Base-by-base conservation (phyloP, 129 eudicot genomes). In the Erigeron canadensis region DNA sequence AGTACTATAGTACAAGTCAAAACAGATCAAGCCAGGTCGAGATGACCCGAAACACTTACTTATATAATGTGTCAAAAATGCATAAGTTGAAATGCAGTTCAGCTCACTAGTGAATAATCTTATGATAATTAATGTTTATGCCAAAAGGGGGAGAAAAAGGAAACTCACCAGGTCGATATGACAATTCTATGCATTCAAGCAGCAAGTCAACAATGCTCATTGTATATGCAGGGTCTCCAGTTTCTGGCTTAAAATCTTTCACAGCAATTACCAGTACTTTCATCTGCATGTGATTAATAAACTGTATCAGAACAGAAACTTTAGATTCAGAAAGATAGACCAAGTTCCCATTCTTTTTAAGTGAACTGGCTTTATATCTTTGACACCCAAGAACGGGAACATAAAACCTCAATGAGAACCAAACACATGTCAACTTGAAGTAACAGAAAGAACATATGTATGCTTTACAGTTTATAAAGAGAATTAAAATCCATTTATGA, bases 141-240 rank as follows among this genome's bases (percentile, higher is more conserved):
- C 47, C 12, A n/a, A 22, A 47, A 8, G 47, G 67, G 67, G 50
- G 10, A 71, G 44, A 34, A 10, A 13, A 12, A 74, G 50, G 77
- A 16, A 55, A 71, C 67, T 78, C 75, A 94, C 99, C 99, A 80
- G 96, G 91, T 79, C 89, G 86, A 62, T 90, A 86, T 50, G 99
- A 95, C 81, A 95, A 80, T 63, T 88, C 94, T 71, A 95, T 87
- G 51, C 97, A 95, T 74, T 90, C 99, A 67, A 90, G 96, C 74
- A 95, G 71, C 88, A 95, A 78, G 86, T 95, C 99, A 73, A 95
- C 97, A 68, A 95, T 88, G 51, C 99, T 86, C 90, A 95, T 90
- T 19, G 96, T 90, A 72, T 90, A 95, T 56, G 97, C 94, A 79
- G 97, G 83, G 59, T 95, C 96, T 47, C 99, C 96, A 56, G 83